Conservation (phyloP, 331 rosid species). For the Quercus phellos region DNA sequence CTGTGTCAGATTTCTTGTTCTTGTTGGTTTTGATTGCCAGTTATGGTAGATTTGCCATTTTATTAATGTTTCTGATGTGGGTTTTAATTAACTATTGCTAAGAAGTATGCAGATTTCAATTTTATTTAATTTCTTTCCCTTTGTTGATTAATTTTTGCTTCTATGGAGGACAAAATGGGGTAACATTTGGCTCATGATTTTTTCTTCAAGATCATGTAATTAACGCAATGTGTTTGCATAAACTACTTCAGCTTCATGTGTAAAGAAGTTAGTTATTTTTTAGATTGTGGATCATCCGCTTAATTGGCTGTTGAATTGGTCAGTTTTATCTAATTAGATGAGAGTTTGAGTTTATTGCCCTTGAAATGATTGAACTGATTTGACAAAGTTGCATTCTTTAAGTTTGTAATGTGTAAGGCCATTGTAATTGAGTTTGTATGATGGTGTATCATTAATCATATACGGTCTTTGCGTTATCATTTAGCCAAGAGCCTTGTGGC, state of each 20-base stretch:
- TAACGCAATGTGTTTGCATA: conserved; percentile 3
- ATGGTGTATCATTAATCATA: background rate
- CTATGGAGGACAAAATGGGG: background rate
- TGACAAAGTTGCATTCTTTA: background rate
- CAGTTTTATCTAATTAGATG: background rate
- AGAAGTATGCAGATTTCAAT: background rate
- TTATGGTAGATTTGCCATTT: background rate
- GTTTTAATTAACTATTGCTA: conserved; percentile 2
- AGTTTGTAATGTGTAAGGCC: background rate
- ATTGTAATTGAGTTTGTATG: background rate
- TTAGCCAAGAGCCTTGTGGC: too few relatives aligned
- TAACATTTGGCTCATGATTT: background rate
- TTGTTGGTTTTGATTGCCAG: conserved; percentile 3
- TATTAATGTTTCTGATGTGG: conserved; percentile 16
- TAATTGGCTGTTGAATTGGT: background rate
- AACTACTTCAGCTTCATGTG: background rate
- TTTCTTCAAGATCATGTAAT: background rate
- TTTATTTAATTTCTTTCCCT: background rate
- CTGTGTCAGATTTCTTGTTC: conserved; percentile 17
- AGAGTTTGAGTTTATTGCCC: background rate
- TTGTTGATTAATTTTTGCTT: background rate
- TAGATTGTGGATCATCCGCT: background rate
- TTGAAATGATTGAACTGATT: background rate
- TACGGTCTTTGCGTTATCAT: background rate
- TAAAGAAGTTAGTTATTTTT: background rate